These are phyloP conservation scores for Curvularia lunata DNA, from an alignment of 2,329 filamentous ascomycete genomes.

Conservation along the genomic window DNA sequence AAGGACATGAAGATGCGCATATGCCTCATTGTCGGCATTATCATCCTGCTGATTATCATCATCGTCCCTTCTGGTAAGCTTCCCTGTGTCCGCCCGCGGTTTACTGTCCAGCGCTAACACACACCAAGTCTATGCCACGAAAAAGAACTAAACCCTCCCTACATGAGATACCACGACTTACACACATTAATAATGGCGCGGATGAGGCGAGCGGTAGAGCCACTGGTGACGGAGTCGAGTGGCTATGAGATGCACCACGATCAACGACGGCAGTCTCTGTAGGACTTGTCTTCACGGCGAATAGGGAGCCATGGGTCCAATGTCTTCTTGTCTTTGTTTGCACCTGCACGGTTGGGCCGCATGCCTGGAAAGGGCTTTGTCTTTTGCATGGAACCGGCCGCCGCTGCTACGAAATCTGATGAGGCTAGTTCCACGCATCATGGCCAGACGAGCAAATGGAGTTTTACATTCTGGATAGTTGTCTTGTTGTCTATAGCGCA, in stretches of 20 bases:
- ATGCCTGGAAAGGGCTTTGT: slow-evolving; percentile 25
- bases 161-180: slow-evolving; percentile 38
- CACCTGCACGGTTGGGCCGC: slow-evolving; percentile 39
- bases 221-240: slow-evolving; percentile 23
- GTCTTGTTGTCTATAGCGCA: slow-evolving; percentile 31
- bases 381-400: slow-evolving; percentile 20
- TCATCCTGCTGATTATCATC: slow-evolving; percentile 90
- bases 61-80: slow-evolving; percentile 86
- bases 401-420: slow-evolving; percentile 33
- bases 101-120: slow-evolving; percentile 18
- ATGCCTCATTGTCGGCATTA: slow-evolving; percentile 89
- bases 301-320: slow-evolving; percentile 43
- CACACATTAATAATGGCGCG: slow-evolving; percentile 42
- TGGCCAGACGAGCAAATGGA: slow-evolving; percentile 45
- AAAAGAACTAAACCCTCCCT: slow-evolving; percentile 30
- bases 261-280: slow-evolving; percentile 37
- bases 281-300: slow-evolving; percentile 46
- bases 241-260: slow-evolving; percentile 35
- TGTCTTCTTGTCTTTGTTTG: slow-evolving; percentile 45
- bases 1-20: slow-evolving; percentile 99
- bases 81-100: neutral
- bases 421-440: slow-evolving; percentile 33
- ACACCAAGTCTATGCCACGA: slow-evolving; percentile 35
- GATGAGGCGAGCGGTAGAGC: slow-evolving; percentile 31
- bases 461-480: slow-evolving; percentile 32